These are phyloP conservation scores for Xenoacremonium recifei DNA, from an alignment of 2,329 filamentous ascomycete genomes.

Conservation along the genomic window DNA sequence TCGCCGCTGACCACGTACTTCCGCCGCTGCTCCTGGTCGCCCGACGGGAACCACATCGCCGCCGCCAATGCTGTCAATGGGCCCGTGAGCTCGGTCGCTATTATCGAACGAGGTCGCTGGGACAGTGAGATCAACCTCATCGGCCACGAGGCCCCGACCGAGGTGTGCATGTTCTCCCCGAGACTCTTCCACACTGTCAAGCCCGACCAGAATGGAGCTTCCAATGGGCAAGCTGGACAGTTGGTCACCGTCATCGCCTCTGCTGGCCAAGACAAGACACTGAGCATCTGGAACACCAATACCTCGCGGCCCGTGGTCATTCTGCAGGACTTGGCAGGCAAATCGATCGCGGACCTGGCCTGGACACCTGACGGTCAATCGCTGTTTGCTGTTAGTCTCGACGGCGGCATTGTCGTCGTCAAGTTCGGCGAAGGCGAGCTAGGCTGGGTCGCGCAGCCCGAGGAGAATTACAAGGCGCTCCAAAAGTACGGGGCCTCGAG, in stretches of 20 bases:
- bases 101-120: conserved; percentile 89
- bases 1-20: conserved; percentile 97
- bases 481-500: conserved; percentile 89
- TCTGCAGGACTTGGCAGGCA: conserved; percentile 81
- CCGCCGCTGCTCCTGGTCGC: conserved; percentile 93
- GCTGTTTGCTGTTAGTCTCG: conserved; percentile 81
- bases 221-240: conserved; percentile 41
- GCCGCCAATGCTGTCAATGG: conserved; percentile 97
- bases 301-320: conserved; percentile 89
- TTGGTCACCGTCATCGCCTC: conserved; percentile 93
- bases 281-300: conserved; percentile 98
- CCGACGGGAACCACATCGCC: conserved; percentile 94
- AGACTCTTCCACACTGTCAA: conserved; percentile 77
- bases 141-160: conserved; percentile 93
- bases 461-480: conserved; percentile 89
- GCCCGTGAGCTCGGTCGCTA: conserved; percentile 93
- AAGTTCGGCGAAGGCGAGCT: conserved; percentile 85
- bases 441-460: conserved; percentile 79
- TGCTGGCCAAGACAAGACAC: conserved; percentile 91
- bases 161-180: conserved; percentile 96
- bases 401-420: conserved; percentile 80
- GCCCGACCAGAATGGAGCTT: conserved; percentile 52
- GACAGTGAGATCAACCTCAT: conserved; percentile 97
- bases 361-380: conserved; percentile 93
- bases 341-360: conserved; percentile 89